phyloP scores from a whole-genome alignment of 2,329 filamentous ascomycete genomes.

The Dactylonectria macrodidyma region DNA sequence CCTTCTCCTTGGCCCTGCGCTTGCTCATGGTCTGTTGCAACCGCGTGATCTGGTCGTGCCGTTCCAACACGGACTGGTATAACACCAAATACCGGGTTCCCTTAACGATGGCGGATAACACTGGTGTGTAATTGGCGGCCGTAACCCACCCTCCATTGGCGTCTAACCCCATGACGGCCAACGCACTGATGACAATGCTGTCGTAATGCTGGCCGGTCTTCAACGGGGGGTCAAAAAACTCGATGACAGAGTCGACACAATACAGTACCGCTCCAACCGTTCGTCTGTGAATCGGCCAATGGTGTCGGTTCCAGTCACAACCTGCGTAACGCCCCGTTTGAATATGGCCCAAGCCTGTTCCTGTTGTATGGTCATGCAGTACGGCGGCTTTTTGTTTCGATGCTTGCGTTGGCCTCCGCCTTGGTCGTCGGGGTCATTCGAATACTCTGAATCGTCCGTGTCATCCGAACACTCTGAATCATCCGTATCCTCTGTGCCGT shows the following conservation, averaged over 20 bases:
- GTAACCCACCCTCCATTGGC: not conserved
- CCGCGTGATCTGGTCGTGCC: not conserved
- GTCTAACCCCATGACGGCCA: constrained; percentile 11
- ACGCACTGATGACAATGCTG: constrained; percentile 20
- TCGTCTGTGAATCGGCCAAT: not conserved
- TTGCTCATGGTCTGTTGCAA: constrained; percentile 5
- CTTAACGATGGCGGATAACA: constrained; percentile 18
- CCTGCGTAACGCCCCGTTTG: too few species aligned
- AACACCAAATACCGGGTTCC: constrained; percentile 9
- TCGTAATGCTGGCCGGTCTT: constrained; percentile 15
- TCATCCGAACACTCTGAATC: too few species aligned
- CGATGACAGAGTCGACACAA: constrained; percentile 13
- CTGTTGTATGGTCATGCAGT: too few species aligned
- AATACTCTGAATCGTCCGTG: too few species aligned
- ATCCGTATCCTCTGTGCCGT: too few species aligned
- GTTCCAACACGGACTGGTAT: constrained; percentile 6
- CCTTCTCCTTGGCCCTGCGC: constrained; percentile 4
- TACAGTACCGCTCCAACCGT: not conserved
- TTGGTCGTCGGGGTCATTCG: too few species aligned
- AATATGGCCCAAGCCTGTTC: too few species aligned
- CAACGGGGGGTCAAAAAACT: constrained; percentile 4
- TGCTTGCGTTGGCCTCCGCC: too few species aligned
- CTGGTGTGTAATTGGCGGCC: constrained; percentile 8
- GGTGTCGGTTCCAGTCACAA: not conserved
- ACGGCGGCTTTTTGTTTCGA: too few species aligned